Base-by-base conservation (phyloP, 2,329 filamentous ascomycete species). In the Botrytis hyacinthi region DNA sequence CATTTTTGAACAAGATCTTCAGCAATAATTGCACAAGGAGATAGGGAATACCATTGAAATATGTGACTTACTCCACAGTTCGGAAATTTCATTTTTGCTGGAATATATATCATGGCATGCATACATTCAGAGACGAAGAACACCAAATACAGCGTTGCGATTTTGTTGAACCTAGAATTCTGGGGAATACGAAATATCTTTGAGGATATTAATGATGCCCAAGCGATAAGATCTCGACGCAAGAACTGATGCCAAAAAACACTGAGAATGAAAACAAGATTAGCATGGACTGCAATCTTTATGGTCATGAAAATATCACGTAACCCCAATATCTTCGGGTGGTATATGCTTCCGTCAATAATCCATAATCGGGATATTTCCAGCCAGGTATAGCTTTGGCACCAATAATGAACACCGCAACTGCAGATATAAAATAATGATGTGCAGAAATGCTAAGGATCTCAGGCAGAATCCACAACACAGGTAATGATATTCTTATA, bases 11-110 rank as follows among this genome's bases (percentile, higher is more conserved):
- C 42, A 9, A 65, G 22, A 4, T 63, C 69, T 65, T 71, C 69
- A 10, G 35, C 42, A 35, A 71, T 40, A 14, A 71, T 65, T 26
- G 40, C 69, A 18, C 29, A 71, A 9, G 59, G 32, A 48, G 18
- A 29, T 22, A 63, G 44, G 12, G 32, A 48, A 71, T 71, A 71
- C 57, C 69, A 71, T 22, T 46, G 44, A 51, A 63, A 63, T 62
- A 63, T 71, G 32, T 62, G 69, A 18, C 69, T 40, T 29, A 71
- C 14, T 29, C 57, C 59, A 63, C 69, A 71, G 16, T 22, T 29
- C 37, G 32, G 10, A 63, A 40, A 14, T 22, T 26, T 10, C 9
- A 51, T 61, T 61, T 63, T 71, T 10, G 32, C 54, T 14, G 54
- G 54, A 9, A 71, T 16, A 37, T 63, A 46, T 35, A 40, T 22